Conservation (phyloP, 1,284 basidiomycete genomes). For the Gastroboletus turbinatus region DNA sequence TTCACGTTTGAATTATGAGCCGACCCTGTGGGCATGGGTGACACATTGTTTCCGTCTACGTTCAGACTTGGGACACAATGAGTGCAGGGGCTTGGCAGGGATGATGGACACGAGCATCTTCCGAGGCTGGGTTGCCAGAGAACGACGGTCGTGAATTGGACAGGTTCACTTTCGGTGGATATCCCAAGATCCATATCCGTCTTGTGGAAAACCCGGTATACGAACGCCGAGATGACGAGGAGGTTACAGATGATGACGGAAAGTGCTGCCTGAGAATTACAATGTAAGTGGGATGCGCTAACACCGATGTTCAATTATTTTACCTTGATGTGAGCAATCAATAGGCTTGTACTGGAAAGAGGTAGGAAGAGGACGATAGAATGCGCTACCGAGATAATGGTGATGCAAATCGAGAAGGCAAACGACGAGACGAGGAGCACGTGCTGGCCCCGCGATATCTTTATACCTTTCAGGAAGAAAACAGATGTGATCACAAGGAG, state of each 20-base stretch:
- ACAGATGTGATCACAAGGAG: conserved; percentile 14
- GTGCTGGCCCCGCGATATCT: conserved; percentile 12
- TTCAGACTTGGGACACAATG: neutral
- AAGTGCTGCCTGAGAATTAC: conserved; percentile 13
- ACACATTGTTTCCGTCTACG: neutral
- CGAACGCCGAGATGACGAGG: conserved; percentile 18
- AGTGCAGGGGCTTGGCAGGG: neutral
- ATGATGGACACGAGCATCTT: neutral
- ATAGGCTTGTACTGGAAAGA: neutral
- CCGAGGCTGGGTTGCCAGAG: neutral
- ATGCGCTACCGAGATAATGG: conserved; percentile 13
- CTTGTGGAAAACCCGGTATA: conserved; percentile 8
- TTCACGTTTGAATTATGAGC: neutral
- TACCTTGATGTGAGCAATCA: conserved; percentile 23
- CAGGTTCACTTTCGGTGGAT: neutral
- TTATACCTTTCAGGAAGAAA: conserved; percentile 16
- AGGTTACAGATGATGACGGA: conserved; percentile 24
- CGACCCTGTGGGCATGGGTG: neutral
- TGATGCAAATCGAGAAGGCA: conserved; percentile 21
- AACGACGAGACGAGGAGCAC: conserved; percentile 20
- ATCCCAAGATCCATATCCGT: conserved; percentile 2
- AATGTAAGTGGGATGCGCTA: neutral
- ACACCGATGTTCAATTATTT: neutral
- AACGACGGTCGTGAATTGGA: conserved; percentile 12
- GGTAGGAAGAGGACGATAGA: conserved; percentile 6